Evolutionary conservation across 2,329 filamentous ascomycete species (phyloP).

Genomic region (Talaromyces albobiverticillius): DNA sequence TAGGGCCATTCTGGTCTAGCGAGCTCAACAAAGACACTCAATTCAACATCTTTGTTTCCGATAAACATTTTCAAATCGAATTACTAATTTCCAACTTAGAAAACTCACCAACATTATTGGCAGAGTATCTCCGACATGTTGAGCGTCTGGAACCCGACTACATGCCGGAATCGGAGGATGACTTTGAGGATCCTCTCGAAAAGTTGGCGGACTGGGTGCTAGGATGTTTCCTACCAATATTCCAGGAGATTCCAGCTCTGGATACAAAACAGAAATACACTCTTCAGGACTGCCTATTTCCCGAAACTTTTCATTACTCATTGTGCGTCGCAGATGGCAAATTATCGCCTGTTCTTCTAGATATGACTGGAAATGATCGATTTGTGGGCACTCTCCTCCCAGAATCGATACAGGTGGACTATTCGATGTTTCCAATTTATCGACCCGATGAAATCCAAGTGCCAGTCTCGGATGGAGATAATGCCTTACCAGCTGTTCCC

Average conservation of each 20-base stretch:
- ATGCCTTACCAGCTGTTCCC: conserved; percentile 17
- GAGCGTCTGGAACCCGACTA: conserved; percentile 16
- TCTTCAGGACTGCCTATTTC: conserved; percentile 17
- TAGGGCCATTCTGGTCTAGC: conserved; percentile 15
- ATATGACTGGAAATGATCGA: neutral
- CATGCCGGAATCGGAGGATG: conserved; percentile 11
- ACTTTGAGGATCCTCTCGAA: conserved; percentile 17
- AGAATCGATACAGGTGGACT: conserved; percentile 6
- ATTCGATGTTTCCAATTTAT: conserved; percentile 18
- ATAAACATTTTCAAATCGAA: conserved; percentile 18
- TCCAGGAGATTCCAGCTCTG: conserved; percentile 13
- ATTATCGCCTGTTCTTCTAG: neutral
- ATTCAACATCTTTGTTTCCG: conserved; percentile 17
- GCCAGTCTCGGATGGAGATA: conserved; percentile 13
- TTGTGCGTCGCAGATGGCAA: neutral
- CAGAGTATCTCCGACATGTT: conserved; percentile 17
- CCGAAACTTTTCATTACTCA: conserved; percentile 16
- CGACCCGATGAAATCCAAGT: conserved; percentile 15
- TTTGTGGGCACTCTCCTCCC: neutral
- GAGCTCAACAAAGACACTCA: conserved; percentile 15
- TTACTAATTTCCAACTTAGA: conserved; percentile 14
- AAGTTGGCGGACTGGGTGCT: conserved; percentile 16
- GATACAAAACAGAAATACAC: conserved; percentile 12
- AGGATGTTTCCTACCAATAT: conserved; percentile 16
- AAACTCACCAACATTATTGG: conserved; percentile 13